Evolutionary conservation across 208 protist genomes (phyloP).

Genomic region (Acanthamoeba triangularis): DNA sequence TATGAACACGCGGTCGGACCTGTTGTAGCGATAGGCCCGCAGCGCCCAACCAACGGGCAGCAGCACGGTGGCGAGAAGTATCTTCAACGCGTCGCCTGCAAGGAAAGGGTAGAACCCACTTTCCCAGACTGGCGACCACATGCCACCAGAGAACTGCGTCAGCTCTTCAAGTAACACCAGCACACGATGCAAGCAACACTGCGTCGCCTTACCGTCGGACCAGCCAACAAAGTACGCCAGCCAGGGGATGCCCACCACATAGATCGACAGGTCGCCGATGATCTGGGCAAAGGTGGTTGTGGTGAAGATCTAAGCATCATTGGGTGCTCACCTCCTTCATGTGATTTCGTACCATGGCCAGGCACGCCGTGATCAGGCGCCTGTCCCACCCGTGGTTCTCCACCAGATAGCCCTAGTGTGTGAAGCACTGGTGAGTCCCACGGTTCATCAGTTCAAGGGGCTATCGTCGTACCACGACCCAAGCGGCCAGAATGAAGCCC

Average conservation of each 20-base stretch:
- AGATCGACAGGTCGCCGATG: background rate
- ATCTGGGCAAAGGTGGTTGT: too few relatives aligned
- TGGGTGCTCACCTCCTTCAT: too few relatives aligned
- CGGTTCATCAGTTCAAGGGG: too few relatives aligned
- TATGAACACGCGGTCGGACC: background rate
- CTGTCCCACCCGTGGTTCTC: slow-evolving; percentile 50
- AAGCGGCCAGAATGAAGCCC: slow-evolving; percentile 63
- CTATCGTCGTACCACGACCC: slow-evolving; percentile 62
- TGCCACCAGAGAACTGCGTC: too few relatives aligned
- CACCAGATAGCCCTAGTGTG: slow-evolving; percentile 52
- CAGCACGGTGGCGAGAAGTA: slow-evolving; percentile 36
- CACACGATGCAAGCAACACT: background rate
- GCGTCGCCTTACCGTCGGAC: too few relatives aligned
- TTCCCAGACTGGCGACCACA: slow-evolving; percentile 57
- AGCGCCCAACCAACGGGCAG: slow-evolving; percentile 35
- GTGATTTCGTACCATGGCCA: slow-evolving; percentile 34
- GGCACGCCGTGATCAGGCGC: slow-evolving; percentile 1
- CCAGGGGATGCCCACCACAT: too few relatives aligned
- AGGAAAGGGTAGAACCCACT: slow-evolving; percentile 65
- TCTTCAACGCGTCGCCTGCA: slow-evolving; percentile 23
- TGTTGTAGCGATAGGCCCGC: slow-evolving; percentile 48
- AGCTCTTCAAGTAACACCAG: too few relatives aligned
- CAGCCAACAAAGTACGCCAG: too few relatives aligned
- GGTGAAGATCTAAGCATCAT: too few relatives aligned
- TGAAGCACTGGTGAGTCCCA: too few relatives aligned